Evolutionary conservation across 179 eudicot species (phyloP).

Genomic region (Spinacia oleracea): DNA sequence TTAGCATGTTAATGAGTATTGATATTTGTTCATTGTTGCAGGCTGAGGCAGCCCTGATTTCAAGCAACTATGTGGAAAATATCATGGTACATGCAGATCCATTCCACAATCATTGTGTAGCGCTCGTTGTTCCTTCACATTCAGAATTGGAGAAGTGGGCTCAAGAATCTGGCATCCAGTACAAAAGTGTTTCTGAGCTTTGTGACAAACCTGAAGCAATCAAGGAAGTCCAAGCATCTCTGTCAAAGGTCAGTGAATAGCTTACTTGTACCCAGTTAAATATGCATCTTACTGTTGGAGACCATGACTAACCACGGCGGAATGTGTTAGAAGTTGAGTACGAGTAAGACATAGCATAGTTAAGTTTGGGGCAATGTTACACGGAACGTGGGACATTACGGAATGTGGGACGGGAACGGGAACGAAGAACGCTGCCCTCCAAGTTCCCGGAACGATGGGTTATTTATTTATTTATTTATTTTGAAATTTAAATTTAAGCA

Average conservation of each 20-base stretch:
- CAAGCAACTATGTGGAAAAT: slow-evolving; percentile 68
- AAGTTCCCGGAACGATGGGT: no score
- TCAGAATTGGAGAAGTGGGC: slow-evolving; percentile 84
- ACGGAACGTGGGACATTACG: no score
- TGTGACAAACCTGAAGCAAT: slow-evolving; percentile 68
- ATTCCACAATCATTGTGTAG: slow-evolving; percentile 73
- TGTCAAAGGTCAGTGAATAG: slow-evolving; percentile 60
- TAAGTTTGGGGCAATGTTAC: background rate
- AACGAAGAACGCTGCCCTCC: no score
- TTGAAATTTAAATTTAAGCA: no score
- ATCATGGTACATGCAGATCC: slow-evolving; percentile 91
- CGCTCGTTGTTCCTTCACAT: slow-evolving; percentile 69
- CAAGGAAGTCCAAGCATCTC: slow-evolving; percentile 76
- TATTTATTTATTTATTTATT: no score
- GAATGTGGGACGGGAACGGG: no score
- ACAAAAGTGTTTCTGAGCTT: slow-evolving; percentile 56
- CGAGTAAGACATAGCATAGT: background rate
- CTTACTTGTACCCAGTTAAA: background rate
- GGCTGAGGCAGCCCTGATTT: slow-evolving; percentile 79
- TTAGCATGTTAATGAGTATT: background rate
- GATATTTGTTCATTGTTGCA: slow-evolving; percentile 28
- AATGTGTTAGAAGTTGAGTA: background rate
- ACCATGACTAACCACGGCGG: background rate
- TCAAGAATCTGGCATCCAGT: slow-evolving; percentile 57
- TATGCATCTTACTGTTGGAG: background rate